phyloP scores from a whole-genome alignment of 2,329 filamentous ascomycete genomes.

The Emergomyces pasteurianus region DNA sequence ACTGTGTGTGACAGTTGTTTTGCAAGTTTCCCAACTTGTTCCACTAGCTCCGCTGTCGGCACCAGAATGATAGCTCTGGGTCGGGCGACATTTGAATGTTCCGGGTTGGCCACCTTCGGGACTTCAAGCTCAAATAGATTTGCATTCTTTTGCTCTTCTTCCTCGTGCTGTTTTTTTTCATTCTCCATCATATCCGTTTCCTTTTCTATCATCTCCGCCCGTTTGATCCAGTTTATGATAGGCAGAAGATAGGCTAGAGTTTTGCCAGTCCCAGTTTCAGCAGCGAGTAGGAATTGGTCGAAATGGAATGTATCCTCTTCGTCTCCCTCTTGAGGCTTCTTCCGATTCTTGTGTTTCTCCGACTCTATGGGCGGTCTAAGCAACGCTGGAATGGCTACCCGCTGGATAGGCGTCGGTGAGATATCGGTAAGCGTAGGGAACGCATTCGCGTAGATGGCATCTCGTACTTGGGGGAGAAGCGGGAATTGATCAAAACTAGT shows the following conservation, averaged over 20 bases:
- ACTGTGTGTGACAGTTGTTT: conserved; percentile 73
- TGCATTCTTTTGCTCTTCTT: conserved; percentile 28
- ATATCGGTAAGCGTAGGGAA: conserved; percentile 63
- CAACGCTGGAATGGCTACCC: conserved; percentile 73
- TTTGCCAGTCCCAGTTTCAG: conserved; percentile 95
- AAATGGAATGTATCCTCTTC: conserved; percentile 35
- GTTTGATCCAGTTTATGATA: conserved; percentile 72
- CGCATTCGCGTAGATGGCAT: conserved; percentile 60
- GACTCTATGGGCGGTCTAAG: conserved; percentile 28
- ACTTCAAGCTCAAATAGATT: conserved; percentile 51
- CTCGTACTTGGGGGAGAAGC: conserved; percentile 58
- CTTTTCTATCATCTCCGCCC: conserved; percentile 53
- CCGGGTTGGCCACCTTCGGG: conserved; percentile 52
- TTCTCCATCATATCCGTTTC: conserved; percentile 48
- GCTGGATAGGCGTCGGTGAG: conserved; percentile 77
- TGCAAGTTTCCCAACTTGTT: conserved; percentile 69
- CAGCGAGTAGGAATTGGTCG: conserved; percentile 69
- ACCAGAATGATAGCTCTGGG: conserved; percentile 79
- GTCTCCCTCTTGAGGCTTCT: conserved; percentile 18
- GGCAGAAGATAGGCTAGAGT: conserved; percentile 87
- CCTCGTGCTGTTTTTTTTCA: conserved; percentile 49
- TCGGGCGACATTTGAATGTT: conserved; percentile 59
- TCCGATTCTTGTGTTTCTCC: conserved; percentile 34
- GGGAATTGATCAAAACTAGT: conserved; percentile 73
- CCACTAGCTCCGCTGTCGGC: conserved; percentile 82